Evolutionary conservation across 768 basidiomycete species (phyloP).

Genomic region (Gloeostereum incarnatum): DNA sequence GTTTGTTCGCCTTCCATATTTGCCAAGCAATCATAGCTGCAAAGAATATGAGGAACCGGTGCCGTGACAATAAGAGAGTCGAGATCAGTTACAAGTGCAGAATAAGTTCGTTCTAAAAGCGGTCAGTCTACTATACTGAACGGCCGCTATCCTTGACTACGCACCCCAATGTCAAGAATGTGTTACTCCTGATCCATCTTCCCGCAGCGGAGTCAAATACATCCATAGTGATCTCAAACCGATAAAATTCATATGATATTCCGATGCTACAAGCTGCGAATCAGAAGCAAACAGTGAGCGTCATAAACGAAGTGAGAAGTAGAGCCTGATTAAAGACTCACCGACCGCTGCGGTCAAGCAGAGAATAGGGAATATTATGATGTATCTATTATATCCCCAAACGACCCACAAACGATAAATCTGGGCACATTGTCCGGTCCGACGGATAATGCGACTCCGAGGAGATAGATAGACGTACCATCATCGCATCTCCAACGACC

Average conservation of each 20-base stretch:
- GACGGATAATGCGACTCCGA: not conserved
- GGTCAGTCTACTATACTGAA: too few relatives aligned
- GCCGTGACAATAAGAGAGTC: not conserved
- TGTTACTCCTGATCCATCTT: slow-evolving; percentile 1
- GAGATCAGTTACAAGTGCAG: slow-evolving; percentile 2
- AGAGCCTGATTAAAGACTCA: not conserved
- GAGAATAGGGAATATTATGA: slow-evolving; percentile 6
- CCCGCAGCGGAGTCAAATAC: not conserved
- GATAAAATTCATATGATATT: slow-evolving; percentile 1
- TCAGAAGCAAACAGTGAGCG: not conserved
- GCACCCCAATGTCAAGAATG: slow-evolving; percentile 3
- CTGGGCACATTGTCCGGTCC: slow-evolving; percentile 24
- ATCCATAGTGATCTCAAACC: not conserved
- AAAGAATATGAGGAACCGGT: not conserved
- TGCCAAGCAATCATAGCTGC: not conserved
- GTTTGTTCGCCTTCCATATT: not conserved
- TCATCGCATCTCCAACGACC: not conserved
- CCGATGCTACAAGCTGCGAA: slow-evolving; percentile 3
- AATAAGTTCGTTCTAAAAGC: slow-evolving; percentile 1
- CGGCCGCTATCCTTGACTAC: too few relatives aligned
- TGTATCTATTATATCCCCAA: slow-evolving; percentile 1
- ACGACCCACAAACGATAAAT: slow-evolving; percentile 29
- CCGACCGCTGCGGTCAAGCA: not conserved
- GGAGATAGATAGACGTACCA: not conserved
- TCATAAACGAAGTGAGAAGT: not conserved